Base-by-base conservation (phyloP, 768 basidiomycete species). In the Naganishia vaughanmartiniae region DNA sequence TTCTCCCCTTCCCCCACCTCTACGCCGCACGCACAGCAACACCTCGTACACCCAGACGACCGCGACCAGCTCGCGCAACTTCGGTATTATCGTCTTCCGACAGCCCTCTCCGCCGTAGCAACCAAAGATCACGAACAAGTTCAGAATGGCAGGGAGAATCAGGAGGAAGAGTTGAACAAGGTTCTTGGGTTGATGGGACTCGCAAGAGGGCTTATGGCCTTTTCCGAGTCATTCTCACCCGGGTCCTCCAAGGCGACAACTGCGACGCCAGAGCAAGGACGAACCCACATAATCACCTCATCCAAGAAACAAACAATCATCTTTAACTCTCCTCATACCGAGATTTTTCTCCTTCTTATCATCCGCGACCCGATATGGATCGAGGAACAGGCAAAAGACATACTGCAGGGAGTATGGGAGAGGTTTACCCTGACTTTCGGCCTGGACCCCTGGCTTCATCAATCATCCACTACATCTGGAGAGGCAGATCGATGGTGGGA, bases 41-140 rank as follows among this genome's bases (percentile, higher is more conserved):
- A 42, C 42, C 42, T 42, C 48, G 48, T 51, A 9, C 48, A 51
- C n/a, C n/a, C 48, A 21, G 48, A 51, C 48, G 48, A 51, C 48
- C 48, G 21, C 48, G 48, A 51, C 48, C 48, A 51, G 48, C 48
- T 51, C n/a, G 48, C 48, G 7, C 48, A 51, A n/a, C n/a, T 51
- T 21, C 48, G 19, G 48, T 42, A 42, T 15, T 42, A 42, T 15
- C 42, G 14, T 15, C 42, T 42, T 9, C 42, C 42, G 42, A 7
- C 42, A 15, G 42, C 42, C 42, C 15, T 15, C 17, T 42, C 42
- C 34, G 34, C 6, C 34, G 15, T 42, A 42, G 14, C 7, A 42
- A 7, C 9, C 2, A 15, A 42, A 7, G 42, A 42, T 7, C 7
- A 42, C 42, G 15, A 15, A 42, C 42, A 42, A 42, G 42, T 11